Percentiles rank a stretch among this genome's conserved stretches.
Evolutionary conservation across 2,329 filamentous ascomycete species (phyloP).

Genomic region (Verticillium nubilum): DNA sequence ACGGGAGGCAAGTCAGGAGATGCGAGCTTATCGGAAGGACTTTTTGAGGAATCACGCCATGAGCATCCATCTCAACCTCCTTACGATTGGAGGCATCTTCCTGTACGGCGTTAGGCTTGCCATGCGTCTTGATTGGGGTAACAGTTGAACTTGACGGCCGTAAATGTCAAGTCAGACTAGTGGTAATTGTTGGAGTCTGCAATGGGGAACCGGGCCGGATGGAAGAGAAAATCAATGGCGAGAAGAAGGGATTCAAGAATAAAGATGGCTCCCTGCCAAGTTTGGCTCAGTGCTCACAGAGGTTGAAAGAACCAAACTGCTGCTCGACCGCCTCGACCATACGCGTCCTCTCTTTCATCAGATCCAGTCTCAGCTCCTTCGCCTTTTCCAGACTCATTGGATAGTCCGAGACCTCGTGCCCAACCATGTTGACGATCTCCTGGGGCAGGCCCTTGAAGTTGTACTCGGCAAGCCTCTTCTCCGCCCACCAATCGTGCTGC

Average conservation of each 20-base stretch:
- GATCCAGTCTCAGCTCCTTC: constrained; percentile 14
- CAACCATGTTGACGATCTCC: constrained; percentile 10
- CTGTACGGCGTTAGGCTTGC: constrained; percentile 24
- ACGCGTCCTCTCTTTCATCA: constrained; percentile 20
- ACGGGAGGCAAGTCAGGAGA: constrained; percentile 15
- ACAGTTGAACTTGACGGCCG: too few relatives aligned
- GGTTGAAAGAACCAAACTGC: constrained; percentile 10
- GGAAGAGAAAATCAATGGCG: too few relatives aligned
- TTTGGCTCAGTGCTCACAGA: constrained; percentile 21
- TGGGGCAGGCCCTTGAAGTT: constrained; percentile 1
- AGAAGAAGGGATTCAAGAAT: too few relatives aligned
- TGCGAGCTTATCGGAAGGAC: constrained; percentile 19
- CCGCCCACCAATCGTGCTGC: constrained; percentile 32
- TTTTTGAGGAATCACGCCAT: constrained; percentile 32
- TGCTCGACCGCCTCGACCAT: constrained; percentile 4
- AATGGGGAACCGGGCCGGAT: too few relatives aligned
- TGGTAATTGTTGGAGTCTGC: too few relatives aligned
- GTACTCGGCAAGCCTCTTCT: constrained; percentile 3
- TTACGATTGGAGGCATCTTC: constrained; percentile 24
- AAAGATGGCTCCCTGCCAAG: too few relatives aligned
- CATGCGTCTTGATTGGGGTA: constrained; percentile 13
- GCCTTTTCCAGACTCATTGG: constrained; percentile 17
- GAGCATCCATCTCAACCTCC: constrained; percentile 35
- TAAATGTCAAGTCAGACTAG: too few relatives aligned
- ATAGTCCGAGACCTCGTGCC: constrained; percentile 14